Base-by-base conservation (phyloP, 208 protist genomes). In the Porcisia deanei region DNA sequence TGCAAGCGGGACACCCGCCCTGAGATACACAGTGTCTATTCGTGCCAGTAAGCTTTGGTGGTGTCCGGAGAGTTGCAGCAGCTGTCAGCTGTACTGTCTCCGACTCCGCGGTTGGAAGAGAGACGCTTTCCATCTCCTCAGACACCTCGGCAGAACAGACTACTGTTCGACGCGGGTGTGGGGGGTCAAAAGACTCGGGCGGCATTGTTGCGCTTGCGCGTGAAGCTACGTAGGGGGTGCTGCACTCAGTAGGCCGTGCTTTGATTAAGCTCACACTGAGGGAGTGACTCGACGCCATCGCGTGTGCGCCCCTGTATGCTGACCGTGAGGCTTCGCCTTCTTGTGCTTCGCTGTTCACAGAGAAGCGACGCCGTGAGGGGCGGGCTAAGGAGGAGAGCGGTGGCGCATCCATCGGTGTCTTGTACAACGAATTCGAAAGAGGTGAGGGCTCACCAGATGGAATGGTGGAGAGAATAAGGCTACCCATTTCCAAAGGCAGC, bases 381-480 rank as follows among this genome's bases (percentile, higher is more conserved):
- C 41, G 20, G 12, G 43, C 43, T 20, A 60, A 64, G 34, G 75
- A 53, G 43, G 49, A 41, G 30, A 37, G 14, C 25, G 53, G 67
- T 30, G 57, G 47, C 49, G 2, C 59, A 59, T 71, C 22, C 71
- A 72, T 71, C 76, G 43, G 49, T 12, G 71, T 72, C n/a, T 66
- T 71, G 63, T 76, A 72, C 0, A 70, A 76, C 76, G 54, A 67
- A 52, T 71, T 54, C 16, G 71, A 73, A 6, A 53, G 25, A 34
- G 76, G 71, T 20, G 76, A 81, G 9, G 71, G 64, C 41, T 9
- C 67, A 37, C 71, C 71, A 14, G 76, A 81, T 8, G 39, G 14
- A 37, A 81, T 68, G 64, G 45, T 55, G 43, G 76, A 80, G 41
- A 76, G 12, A 39, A 20, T 63, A 54, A 73, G 71, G 39, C 63